Base-by-base conservation (phyloP, 163 green algal species). In the Volvox carteri region DNA sequence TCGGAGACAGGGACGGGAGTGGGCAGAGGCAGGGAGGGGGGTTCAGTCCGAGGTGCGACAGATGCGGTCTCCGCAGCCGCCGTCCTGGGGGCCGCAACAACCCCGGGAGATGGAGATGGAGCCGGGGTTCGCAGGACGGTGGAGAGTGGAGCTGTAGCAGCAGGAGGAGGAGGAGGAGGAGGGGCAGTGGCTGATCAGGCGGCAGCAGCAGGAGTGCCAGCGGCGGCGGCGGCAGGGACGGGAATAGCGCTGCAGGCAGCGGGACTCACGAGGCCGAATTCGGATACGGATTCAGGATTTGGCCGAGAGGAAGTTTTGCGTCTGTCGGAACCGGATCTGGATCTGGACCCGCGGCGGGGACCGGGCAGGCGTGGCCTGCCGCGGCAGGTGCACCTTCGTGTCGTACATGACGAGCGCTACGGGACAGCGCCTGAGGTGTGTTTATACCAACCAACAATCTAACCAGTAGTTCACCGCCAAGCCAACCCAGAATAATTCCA, bases 381-480 rank as follows among this genome's bases (percentile, higher is more conserved):
- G 4, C 81, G 81, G 0, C 81, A 81, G 81, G n/a, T 19, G 9
- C 81, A 88, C 67, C 67, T 88, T 33, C 81, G 81, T 30, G 16
- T 74, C 42, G 81, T 80, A 18, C 81, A 88, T 58, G 81, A 88
- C 48, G 67, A 73, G 67, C 35, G 50, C 23, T 25, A 88, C 48
- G 81, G 81, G 0, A 0, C 81, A 14, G 11, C 48, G 46, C 81
- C 81, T 0, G 35, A 60, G 81, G 81, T 88, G 67, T 0, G 81
- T 83, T 73, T 12, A 35, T 73, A 30, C 67, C 30, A n/a, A n/a
- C n/a, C n/a, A n/a, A n/a, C n/a, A n/a, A n/a, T n/a, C n/a, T n/a
- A n/a, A n/a, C n/a, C n/a, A n/a, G n/a, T n/a, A n/a, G n/a, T n/a
- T n/a, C n/a, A n/a, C n/a, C n/a, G n/a, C n/a, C n/a, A n/a, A n/a